Evolutionary conservation across 2,329 filamentous ascomycete species (phyloP).

Genomic region (Paraconiothyrium brasiliense): DNA sequence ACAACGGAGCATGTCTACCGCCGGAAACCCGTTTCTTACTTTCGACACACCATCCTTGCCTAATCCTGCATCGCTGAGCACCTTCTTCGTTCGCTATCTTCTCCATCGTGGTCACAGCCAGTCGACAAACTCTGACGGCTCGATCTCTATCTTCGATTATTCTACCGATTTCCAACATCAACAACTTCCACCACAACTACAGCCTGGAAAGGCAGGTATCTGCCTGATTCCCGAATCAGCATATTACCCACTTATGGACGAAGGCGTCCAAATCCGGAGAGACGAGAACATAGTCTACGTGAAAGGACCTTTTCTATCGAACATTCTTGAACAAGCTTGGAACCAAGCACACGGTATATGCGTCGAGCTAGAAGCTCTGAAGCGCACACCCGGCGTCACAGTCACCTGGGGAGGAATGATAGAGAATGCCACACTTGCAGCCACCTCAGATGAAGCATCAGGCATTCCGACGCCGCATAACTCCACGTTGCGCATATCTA

Average conservation of each 20-base stretch:
- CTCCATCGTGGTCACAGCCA: constrained; percentile 25
- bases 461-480: background rate
- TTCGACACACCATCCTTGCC: constrained; percentile 28
- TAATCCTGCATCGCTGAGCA: constrained; percentile 21
- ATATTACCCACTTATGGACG: constrained; percentile 26
- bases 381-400: constrained; percentile 7
- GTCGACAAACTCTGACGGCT: constrained; percentile 19
- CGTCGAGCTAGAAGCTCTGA: constrained; percentile 16
- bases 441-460: background rate
- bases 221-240: constrained; percentile 34
- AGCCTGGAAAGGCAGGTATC: constrained; percentile 32
- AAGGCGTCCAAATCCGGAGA: constrained; percentile 16
- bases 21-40: constrained; percentile 17
- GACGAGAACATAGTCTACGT: constrained; percentile 12
- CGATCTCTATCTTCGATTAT: constrained; percentile 38
- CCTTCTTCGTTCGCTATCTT: constrained; percentile 31
- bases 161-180: constrained; percentile 29
- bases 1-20: constrained; percentile 15
- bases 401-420: background rate
- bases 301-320: constrained; percentile 20
- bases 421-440: background rate
- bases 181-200: constrained; percentile 19
- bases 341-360: constrained; percentile 25
- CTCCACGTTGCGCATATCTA: background rate
- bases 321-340: constrained; percentile 27